Evolutionary conservation across 768 basidiomycete species (phyloP), one percentile per base, ranked within the genome.

Genomic region (Ramaria rubella): DNA sequence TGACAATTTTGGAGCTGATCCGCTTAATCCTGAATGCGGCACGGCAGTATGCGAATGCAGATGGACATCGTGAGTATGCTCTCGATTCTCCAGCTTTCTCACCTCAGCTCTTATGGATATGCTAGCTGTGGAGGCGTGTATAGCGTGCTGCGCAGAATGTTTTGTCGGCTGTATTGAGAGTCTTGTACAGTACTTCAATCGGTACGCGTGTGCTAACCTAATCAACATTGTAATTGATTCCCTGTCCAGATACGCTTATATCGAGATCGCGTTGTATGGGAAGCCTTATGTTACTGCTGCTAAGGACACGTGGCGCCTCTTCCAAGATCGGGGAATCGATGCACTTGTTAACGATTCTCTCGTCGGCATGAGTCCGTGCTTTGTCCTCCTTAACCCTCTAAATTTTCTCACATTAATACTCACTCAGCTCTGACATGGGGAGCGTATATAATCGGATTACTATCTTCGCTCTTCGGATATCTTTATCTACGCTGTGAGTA

Each of bases 201-300:
- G 83, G 81, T 81, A 49, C 54, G 70, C 49, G 14, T 17, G 12
- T 19, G 31, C 56, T 55, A 6, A 23, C n/a, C n/a, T n/a, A n/a
- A n/a, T n/a, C n/a, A 17, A 31, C 24, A 36, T 27, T 42, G 29
- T 26, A 9, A 26, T 40, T 19, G 21, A 24, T 33, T 21, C 6
- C 15, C 31, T 21, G 31, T 48, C 14, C 29, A 82, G 83, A 77
- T 89, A 90, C 69, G 82, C 85, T 24, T 89, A 86, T 62, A 90
- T 91, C 61, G 87, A 92, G 67, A 91, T 92, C 48, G 87, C 90
- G 1, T 72, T 92, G 9, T 94, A 92, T 65, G 90, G 91, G 31
- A 94, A 93, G 69, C 73, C 86, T 1, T 93, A 91, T 61, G 78
- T 92, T 42, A 67, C 75, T 24, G 90, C 90, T 27, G 88, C 90